A percentile compares a stretch with the other conserved stretches of the same genome.
phyloP scores from a whole-genome alignment of 495 filamentous ascomycete species.

The Pyronema domesticum region DNA sequence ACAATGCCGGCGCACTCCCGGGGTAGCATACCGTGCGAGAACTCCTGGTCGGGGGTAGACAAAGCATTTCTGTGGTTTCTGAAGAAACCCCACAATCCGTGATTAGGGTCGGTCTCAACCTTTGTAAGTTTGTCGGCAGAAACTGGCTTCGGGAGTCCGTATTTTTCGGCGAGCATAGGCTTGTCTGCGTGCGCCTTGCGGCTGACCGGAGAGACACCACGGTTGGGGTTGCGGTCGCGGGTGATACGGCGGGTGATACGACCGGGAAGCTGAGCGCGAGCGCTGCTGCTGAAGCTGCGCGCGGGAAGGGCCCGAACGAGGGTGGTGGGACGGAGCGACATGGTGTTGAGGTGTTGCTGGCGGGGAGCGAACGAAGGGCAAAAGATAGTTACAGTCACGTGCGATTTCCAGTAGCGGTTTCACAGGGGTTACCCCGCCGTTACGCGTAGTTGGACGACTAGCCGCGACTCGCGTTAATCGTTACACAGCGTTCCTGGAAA shows the following conservation, averaged over 20 bases:
- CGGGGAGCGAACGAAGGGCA: no score
- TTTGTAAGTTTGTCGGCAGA: conserved; percentile 32
- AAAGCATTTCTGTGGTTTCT: conserved; percentile 39
- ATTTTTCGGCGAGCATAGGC: conserved; percentile 48
- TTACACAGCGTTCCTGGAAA: no score
- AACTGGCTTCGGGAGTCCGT: conserved; percentile 57
- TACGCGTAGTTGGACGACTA: no score
- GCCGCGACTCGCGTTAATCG: no score
- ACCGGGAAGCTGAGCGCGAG: no score
- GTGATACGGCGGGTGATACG: conserved; percentile 23
- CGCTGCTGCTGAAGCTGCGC: no score
- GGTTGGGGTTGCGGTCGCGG: conserved; percentile 46
- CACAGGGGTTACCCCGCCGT: no score
- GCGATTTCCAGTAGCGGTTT: no score
- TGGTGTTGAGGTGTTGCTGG: no score
- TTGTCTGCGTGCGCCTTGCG: conserved; percentile 58
- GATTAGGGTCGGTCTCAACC: conserved; percentile 45
- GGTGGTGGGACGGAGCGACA: no score
- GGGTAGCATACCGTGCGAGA: conserved; percentile 40
- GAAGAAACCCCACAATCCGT: conserved; percentile 94
- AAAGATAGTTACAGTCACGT: no score
- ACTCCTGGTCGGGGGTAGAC: conserved; percentile 47
- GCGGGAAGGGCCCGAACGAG: no score
- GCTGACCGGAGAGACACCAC: conserved; percentile 57
- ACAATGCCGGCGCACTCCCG: neutral